phyloP scores from a whole-genome alignment of 2,329 filamentous ascomycete genomes.

The Lachnellula hyalina region DNA sequence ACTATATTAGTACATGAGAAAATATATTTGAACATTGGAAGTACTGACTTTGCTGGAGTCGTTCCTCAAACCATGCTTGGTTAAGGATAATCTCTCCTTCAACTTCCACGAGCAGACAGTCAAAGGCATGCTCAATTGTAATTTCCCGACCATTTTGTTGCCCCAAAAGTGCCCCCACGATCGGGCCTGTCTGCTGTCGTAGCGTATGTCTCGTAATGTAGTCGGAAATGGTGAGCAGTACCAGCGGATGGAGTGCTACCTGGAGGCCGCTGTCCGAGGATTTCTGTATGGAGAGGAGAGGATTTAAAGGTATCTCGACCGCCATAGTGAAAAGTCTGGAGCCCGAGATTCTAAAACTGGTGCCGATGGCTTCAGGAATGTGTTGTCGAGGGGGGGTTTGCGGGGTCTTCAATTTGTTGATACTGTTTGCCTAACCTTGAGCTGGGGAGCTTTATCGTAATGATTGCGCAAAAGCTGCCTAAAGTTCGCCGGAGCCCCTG shows the following conservation, averaged over 20 bases:
- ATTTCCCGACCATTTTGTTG: constrained; percentile 87
- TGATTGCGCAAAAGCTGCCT: no score
- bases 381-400: background rate
- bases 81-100: constrained; percentile 60
- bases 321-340: constrained; percentile 39
- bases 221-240: constrained; percentile 93
- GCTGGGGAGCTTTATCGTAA: no score
- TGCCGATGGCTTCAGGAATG: background rate
- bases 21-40: background rate
- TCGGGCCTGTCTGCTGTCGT: constrained; percentile 66
- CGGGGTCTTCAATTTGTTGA: background rate
- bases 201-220: constrained; percentile 89
- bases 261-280: constrained; percentile 63
- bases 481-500: no score
- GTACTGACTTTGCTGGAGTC: constrained; percentile 76
- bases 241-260: constrained; percentile 83
- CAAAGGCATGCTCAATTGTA: constrained; percentile 89
- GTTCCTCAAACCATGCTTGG: constrained; percentile 65
- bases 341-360: no score
- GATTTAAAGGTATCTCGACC: constrained; percentile 38
- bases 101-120: constrained; percentile 53
- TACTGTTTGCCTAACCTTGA: no score
- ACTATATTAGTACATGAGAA: constrained; percentile 2
- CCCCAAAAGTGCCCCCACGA: constrained; percentile 83
- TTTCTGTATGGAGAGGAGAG: constrained; percentile 61